Conservation (phyloP, 805 yeast species). For the Pichia insulana region DNA sequence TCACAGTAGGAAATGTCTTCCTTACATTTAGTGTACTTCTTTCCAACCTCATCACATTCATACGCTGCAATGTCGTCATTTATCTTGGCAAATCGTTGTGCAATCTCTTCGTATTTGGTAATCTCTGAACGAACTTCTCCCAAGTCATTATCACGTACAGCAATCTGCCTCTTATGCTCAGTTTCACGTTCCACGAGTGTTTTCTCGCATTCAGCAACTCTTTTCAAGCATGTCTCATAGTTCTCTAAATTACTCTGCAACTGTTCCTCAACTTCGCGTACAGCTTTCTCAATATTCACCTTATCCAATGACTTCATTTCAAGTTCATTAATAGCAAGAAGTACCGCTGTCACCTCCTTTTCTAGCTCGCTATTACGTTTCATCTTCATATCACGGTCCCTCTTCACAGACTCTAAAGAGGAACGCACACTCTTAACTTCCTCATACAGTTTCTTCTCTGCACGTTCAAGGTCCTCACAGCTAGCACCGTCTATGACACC, state of each 20-base stretch:
- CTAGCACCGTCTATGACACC: conserved; percentile 22
- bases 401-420: conserved; percentile 25
- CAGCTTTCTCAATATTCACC: conserved; percentile 30
- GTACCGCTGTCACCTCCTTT: conserved; percentile 42
- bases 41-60: conserved; percentile 16
- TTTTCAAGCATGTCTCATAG: neutral
- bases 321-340: conserved; percentile 41
- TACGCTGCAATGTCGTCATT: conserved; percentile 35
- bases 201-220: neutral
- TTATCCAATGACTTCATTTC: conserved; percentile 45
- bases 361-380: conserved; percentile 40
- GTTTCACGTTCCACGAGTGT: neutral
- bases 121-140: conserved; percentile 7
- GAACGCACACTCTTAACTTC: conserved; percentile 35
- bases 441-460: conserved; percentile 30
- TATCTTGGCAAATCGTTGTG: conserved; percentile 33
- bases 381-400: conserved; percentile 37
- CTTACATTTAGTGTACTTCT: conserved; percentile 20
- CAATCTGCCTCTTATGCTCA: neutral
- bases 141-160: conserved; percentile 1
- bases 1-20: conserved; percentile 2
- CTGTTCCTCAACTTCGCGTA: conserved; percentile 29
- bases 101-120: conserved; percentile 34
- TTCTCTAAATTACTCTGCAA: conserved; percentile 6
- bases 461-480: conserved; percentile 38